phyloP scores from a whole-genome alignment of 305 asterid genomes.

The Striga hermonthica region DNA sequence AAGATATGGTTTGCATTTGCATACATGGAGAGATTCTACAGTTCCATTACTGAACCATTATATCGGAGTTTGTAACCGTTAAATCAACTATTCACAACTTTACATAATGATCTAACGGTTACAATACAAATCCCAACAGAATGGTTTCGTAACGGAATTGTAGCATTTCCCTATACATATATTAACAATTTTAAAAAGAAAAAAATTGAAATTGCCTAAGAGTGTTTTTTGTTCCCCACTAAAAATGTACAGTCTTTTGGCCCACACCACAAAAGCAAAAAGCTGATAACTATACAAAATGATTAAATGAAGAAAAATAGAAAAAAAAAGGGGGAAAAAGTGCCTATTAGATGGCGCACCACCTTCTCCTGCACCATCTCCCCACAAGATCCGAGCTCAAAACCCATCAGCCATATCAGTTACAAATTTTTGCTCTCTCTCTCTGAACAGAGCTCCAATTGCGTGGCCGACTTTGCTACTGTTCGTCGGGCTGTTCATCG shows the following conservation, averaged over 20 bases:
- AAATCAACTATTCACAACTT: too few species aligned
- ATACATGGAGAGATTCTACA: too few species aligned
- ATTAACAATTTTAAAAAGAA: not conserved
- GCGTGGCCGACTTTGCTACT: constrained; percentile 35
- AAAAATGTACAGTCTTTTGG: constrained; percentile 26
- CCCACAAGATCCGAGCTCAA: constrained; percentile 33
- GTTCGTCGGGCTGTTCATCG: not conserved
- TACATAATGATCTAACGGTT: too few species aligned
- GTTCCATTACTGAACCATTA: too few species aligned
- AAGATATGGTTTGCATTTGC: too few species aligned
- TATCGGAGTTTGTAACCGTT: too few species aligned
- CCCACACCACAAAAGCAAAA: constrained; percentile 3
- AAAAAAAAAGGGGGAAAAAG: not conserved
- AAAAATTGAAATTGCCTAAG: not conserved
- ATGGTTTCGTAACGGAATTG: too few species aligned
- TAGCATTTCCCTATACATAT: not conserved
- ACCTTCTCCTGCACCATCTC: constrained; percentile 10
- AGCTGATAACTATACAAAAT: not conserved
- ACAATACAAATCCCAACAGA: too few species aligned
- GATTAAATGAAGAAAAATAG: not conserved
- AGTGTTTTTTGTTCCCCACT: constrained; percentile 28
- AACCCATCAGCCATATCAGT: not conserved
- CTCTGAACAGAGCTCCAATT: constrained; percentile 35
- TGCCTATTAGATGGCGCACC: constrained; percentile 24
- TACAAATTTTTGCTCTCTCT: constrained; percentile 14